Percentiles rank a stretch among this genome's conserved stretches.
These are phyloP conservation scores for Chrysanthemum makinoi DNA, from an alignment of 129 eudicot genomes.

Conservation along the genomic window DNA sequence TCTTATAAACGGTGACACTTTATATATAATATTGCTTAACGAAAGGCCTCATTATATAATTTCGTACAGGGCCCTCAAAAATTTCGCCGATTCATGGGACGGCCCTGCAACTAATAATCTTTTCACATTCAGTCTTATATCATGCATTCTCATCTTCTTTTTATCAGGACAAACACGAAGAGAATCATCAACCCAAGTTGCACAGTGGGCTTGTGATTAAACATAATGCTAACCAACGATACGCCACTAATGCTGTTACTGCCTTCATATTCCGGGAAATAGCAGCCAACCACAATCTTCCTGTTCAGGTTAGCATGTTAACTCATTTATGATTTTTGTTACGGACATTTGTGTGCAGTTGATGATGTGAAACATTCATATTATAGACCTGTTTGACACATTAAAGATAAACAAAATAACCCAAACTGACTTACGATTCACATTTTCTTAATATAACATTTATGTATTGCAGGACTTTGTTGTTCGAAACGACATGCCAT, in stretches of 20 bases:
- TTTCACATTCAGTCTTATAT: neutral
- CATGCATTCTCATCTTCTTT: neutral
- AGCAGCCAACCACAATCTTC: conserved; percentile 76
- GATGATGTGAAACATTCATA: too few species aligned
- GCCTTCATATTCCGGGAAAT: conserved; percentile 90
- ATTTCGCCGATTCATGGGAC: too few species aligned
- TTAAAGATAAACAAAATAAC: too few species aligned
- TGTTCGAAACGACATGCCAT: conserved; percentile 89
- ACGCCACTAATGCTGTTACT: conserved; percentile 93
- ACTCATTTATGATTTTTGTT: neutral
- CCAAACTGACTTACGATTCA: neutral
- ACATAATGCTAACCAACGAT: conserved; percentile 93
- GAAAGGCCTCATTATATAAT: too few species aligned
- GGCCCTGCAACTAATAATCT: neutral
- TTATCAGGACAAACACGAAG: conserved; percentile 95
- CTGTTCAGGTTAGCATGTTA: conserved; percentile 65
- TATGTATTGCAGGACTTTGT: conserved; percentile 75
- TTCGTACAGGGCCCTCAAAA: too few species aligned
- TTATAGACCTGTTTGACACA: too few species aligned
- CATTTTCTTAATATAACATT: neutral
- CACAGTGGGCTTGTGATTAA: conserved; percentile 96
- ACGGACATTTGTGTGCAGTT: too few species aligned
- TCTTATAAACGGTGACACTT: too few species aligned
- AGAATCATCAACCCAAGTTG: conserved; percentile 93
- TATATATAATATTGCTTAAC: too few species aligned